Conservation (phyloP, 306 rosid genomes). For the Hippophae gyantsensis region DNA sequence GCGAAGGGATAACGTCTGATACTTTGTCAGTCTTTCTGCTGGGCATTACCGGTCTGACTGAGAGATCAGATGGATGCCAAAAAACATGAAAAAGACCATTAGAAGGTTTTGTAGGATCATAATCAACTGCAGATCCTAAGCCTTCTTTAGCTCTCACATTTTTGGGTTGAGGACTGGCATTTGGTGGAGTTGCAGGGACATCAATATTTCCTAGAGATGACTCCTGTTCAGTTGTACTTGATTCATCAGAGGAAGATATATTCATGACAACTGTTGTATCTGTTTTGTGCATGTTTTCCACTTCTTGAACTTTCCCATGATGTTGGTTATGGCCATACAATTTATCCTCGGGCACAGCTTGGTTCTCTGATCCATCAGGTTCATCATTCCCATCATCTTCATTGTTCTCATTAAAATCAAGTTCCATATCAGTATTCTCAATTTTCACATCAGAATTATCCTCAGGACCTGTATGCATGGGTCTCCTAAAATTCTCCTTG, state of each 20-base stretch:
- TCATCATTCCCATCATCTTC: constrained; percentile 84
- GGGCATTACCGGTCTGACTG: constrained; percentile 98
- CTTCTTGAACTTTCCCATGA: constrained; percentile 49
- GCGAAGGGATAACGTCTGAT: constrained; percentile 57
- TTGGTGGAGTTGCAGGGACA: constrained; percentile 50
- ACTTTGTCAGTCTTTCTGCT: constrained; percentile 78
- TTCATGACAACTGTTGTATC: constrained; percentile 38
- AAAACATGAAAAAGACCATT: constrained; percentile 52
- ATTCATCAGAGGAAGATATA: constrained; percentile 37
- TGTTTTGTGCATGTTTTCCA: constrained; percentile 34
- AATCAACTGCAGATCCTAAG: constrained; percentile 49
- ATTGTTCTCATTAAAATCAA: constrained; percentile 76
- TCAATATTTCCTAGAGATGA: constrained; percentile 48
- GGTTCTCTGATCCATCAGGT: constrained; percentile 49
- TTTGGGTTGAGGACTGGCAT: constrained; percentile 61
- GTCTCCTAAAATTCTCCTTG: constrained; percentile 93
- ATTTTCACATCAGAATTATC: constrained; percentile 87
- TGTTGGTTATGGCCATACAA: constrained; percentile 30
- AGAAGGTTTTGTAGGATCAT: constrained; percentile 49
- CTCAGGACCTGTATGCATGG: constrained; percentile 48
- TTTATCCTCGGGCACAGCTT: constrained; percentile 42
- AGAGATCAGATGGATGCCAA: constrained; percentile 94
- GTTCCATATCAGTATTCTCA: constrained; percentile 97
- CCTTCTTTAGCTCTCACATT: constrained; percentile 67
- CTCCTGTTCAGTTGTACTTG: constrained; percentile 49